Evolutionary conservation across 2,329 filamentous ascomycete genomes (phyloP).

Genomic region (Neurospora sp.): DNA sequence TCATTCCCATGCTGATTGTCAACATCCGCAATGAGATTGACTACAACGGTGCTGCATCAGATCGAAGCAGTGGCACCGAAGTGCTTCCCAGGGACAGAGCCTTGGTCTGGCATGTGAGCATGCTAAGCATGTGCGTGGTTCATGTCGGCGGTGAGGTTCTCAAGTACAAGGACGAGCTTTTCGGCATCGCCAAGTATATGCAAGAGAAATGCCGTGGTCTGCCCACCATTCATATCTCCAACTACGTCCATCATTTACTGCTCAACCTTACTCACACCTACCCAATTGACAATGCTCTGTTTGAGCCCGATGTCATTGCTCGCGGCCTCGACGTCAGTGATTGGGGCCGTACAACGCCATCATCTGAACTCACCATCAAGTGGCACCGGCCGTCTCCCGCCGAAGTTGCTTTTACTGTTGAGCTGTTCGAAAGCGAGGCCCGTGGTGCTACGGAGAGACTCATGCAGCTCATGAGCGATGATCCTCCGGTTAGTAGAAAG

Average conservation of each 20-base stretch:
- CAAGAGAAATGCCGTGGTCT: conserved; percentile 90
- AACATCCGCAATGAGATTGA: conserved; percentile 96
- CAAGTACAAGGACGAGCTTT: conserved; percentile 78
- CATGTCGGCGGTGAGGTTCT: conserved; percentile 88
- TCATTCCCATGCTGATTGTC: conserved; percentile 81
- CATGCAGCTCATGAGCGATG: conserved; percentile 67
- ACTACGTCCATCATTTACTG: conserved; percentile 92
- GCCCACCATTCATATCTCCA: conserved; percentile 91
- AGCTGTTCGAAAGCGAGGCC: conserved; percentile 78
- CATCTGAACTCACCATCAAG: conserved; percentile 67
- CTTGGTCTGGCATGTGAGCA: conserved; percentile 92
- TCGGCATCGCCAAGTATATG: conserved; percentile 91
- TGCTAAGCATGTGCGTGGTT: conserved; percentile 96
- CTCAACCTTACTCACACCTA: conserved; percentile 94
- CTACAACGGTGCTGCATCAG: conserved; percentile 90
- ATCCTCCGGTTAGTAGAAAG: conserved; percentile 74
- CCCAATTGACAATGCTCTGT: conserved; percentile 78
- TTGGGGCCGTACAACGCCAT: conserved; percentile 73
- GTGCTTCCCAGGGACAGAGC: conserved; percentile 87
- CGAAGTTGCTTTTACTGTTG: conserved; percentile 81
- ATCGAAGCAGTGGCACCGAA: conserved; percentile 85
- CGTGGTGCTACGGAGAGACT: conserved; percentile 66
- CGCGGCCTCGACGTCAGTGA: conserved; percentile 65
- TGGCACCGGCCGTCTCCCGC: conserved; percentile 79
- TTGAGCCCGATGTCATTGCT: conserved; percentile 65